A percentile compares a stretch with the other conserved stretches of the same genome.
Evolutionary conservation across 352 stramenopile genomes (phyloP).

Genomic region (Blastocystis hominis): DNA sequence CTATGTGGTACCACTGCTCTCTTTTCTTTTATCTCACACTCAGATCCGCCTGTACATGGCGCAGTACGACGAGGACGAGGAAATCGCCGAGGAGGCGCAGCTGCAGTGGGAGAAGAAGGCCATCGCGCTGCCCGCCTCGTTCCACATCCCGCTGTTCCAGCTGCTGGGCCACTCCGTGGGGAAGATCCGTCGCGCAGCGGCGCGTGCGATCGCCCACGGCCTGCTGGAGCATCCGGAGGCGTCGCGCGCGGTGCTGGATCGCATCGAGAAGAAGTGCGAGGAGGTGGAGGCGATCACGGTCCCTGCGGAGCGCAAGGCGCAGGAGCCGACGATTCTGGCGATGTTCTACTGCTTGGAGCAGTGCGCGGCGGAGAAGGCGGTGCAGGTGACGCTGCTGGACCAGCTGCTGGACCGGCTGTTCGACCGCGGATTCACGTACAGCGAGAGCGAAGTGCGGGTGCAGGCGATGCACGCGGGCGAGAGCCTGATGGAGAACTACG

Average conservation of each 20-base stretch:
- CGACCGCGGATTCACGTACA: conserved; percentile 31
- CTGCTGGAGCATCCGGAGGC: conserved; percentile 72
- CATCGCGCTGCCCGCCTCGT: background rate
- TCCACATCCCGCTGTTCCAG: conserved; percentile 52
- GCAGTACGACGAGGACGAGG: conserved; percentile 57
- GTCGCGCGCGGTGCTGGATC: conserved; percentile 59
- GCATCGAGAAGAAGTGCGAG: conserved; percentile 69
- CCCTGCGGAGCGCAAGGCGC: conserved; percentile 63
- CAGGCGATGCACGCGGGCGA: conserved; percentile 54
- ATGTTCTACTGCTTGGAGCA: conserved; percentile 41
- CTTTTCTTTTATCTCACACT: background rate
- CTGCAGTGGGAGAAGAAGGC: conserved; percentile 48
- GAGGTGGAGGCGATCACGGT: conserved; percentile 65
- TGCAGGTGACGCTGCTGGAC: background rate
- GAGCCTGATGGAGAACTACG: conserved; percentile 57
- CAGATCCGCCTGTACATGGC: conserved; percentile 58
- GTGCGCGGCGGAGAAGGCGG: conserved; percentile 40
- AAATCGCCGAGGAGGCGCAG: conserved; percentile 30
- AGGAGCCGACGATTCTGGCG: background rate
- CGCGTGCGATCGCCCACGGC: conserved; percentile 70
- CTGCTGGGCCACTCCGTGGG: conserved; percentile 70
- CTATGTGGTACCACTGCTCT: background rate
- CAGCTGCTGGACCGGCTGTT: conserved; percentile 51
- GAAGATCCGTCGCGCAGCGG: conserved; percentile 72
- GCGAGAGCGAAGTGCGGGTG: background rate